Evolutionary conservation across 306 rosid genomes (phyloP).

Genomic region (Calophaca sinica): DNA sequence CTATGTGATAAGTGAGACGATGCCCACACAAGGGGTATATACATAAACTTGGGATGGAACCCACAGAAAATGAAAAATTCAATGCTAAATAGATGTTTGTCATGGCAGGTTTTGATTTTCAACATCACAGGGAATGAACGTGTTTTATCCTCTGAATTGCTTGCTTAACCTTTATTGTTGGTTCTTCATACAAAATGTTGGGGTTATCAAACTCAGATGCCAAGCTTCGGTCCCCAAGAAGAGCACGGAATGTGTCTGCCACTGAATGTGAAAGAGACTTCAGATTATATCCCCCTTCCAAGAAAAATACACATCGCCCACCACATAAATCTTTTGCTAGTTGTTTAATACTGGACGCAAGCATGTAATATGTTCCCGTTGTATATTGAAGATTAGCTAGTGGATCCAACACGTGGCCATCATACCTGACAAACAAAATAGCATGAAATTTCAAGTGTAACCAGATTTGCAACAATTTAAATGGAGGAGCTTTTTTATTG

Average conservation of each 20-base stretch:
- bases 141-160: constrained; percentile 74
- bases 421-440: constrained; percentile 61
- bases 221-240: constrained; percentile 83
- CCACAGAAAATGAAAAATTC: constrained; percentile 29
- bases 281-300: constrained; percentile 96
- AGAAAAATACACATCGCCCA: constrained; percentile 78
- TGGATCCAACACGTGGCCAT: constrained; percentile 92
- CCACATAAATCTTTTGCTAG: constrained; percentile 79
- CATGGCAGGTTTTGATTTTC: constrained; percentile 41
- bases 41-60: constrained; percentile 24
- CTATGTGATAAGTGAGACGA: constrained; percentile 31
- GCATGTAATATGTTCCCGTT: constrained; percentile 90
- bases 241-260: constrained; percentile 86
- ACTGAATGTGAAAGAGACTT: constrained; percentile 76
- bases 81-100: constrained; percentile 27
- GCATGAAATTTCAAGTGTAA: constrained; percentile 18
- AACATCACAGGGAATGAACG: constrained; percentile 59
- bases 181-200: constrained; percentile 77
- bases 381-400: constrained; percentile 83
- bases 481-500: not conserved
- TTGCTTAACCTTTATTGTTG: constrained; percentile 65
- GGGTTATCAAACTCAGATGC: constrained; percentile 82
- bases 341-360: constrained; percentile 77
- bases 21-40: constrained; percentile 15
- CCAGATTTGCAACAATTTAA: constrained; percentile 14